phyloP scores from a whole-genome alignment of 2,329 filamentous ascomycete genomes.

The Talaromyces sp. region DNA sequence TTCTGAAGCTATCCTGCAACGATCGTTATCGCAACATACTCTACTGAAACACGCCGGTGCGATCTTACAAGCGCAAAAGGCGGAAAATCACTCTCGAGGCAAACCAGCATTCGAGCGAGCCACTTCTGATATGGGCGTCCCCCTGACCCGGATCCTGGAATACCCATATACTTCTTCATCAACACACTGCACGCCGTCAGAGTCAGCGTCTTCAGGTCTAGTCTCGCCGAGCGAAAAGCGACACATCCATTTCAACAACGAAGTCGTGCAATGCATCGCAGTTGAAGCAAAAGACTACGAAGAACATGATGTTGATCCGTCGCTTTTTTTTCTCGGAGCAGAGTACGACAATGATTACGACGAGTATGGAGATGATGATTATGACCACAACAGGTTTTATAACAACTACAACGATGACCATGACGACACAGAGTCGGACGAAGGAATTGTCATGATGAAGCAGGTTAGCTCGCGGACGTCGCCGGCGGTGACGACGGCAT shows the following conservation, averaged over 20 bases:
- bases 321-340: conserved; percentile 23
- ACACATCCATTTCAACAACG: conserved; percentile 95
- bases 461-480: conserved; percentile 52
- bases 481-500: conserved; percentile 31
- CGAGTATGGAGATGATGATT: conserved; percentile 63
- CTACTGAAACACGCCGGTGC: conserved; percentile 85
- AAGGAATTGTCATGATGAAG: conserved; percentile 80
- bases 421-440: conserved; percentile 66
- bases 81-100: conserved; percentile 49
- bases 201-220: conserved; percentile 66
- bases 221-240: conserved; percentile 63
- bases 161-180: conserved; percentile 36
- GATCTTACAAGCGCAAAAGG: conserved; percentile 77
- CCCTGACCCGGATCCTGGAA: conserved; percentile 56
- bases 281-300: conserved; percentile 81
- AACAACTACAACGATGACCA: conserved; percentile 25
- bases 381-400: neutral
- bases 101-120: conserved; percentile 58
- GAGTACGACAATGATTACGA: conserved; percentile 48
- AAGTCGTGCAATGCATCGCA: conserved; percentile 93
- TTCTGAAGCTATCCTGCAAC: conserved; percentile 90
- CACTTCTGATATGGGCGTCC: conserved; percentile 65
- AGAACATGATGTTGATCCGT: conserved; percentile 46
- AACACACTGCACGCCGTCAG: conserved; percentile 60
- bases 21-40: conserved; percentile 81